Conservation (phyloP, 164 flowering plant genomes). For the Tinospora cordifolia region DNA sequence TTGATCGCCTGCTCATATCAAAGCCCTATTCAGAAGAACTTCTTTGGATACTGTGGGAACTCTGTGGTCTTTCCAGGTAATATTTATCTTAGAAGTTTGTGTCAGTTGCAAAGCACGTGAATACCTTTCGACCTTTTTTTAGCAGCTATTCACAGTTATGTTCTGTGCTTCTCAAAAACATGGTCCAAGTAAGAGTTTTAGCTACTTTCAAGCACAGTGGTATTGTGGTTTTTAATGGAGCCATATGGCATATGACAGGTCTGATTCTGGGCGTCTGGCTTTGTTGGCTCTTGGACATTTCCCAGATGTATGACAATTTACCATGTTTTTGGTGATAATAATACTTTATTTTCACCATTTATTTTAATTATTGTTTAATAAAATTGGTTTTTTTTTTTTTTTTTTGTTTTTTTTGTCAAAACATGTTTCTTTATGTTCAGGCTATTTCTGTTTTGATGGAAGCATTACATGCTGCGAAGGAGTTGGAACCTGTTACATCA, state of each 20-base stretch:
- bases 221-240: neutral
- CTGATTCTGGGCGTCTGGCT: conserved; percentile 92
- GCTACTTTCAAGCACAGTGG: neutral
- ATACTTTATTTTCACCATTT: too few species aligned
- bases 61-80: conserved; percentile 83
- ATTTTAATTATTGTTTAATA: neutral
- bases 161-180: neutral
- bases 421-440: conserved; percentile 23
- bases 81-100: neutral
- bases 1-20: conserved; percentile 62
- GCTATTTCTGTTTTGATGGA: conserved; percentile 60
- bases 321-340: neutral
- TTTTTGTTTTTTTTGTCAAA: neutral
- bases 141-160: neutral
- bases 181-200: neutral
- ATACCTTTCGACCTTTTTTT: neutral
- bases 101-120: neutral
- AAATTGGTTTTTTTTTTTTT: neutral
- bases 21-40: conserved; percentile 68
- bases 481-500: conserved; percentile 39
- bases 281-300: conserved; percentile 66
- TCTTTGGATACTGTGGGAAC: conserved; percentile 88
- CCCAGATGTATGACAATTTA: conserved; percentile 61
- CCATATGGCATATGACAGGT: conserved; percentile 41
- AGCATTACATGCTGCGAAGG: conserved; percentile 70